Evolutionary conservation across 257 asterid species (phyloP), one percentile per base, ranked within the genome.

Genomic region (Linaria vulgaris): DNA sequence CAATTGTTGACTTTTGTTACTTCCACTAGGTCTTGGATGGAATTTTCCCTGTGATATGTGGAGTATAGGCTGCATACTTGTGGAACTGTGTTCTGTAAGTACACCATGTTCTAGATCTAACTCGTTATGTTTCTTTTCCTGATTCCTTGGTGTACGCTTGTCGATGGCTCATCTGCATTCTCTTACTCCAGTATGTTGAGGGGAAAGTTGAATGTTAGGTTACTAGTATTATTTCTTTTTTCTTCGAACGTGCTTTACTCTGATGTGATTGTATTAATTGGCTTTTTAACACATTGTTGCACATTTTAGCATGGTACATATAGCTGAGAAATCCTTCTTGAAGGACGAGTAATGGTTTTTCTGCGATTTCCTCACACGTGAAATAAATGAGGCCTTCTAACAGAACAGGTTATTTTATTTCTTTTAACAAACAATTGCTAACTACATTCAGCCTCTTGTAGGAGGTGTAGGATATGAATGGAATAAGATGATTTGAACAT

Each of bases 61-160:
- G 98, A 91, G 98, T 61, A 59, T 84, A 61, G 98, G 98, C 24
- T 91, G 98, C 83, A 83, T 88, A 72, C 90, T 91, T 39, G 83
- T 88, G 69, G 98, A 91, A 72, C 80, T 91, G 57, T 91, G 96
- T 84, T 79, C 85, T 77, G 96, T 86, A 80, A 80, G 98, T 76
- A 15, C 55, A 54, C 41, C 19, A 48, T 44, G 15, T 47, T 51
- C 17, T 46, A 13, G 38, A 52, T 45, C 60, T 63, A 11, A 55
- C 60, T n/a, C 60, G 0, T 38, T 56, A 20, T 59, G 30, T 43
- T 61, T 31, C 16, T 44, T 22, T 25, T 14, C 34, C 46, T 41
- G 60, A 21, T 43, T 38, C 21, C 11, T 56, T 58, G 11, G 23
- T 21, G 34, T 38, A n/a, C 38, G 24, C 52, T 48, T 58, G 5